phyloP scores from a whole-genome alignment of 352 stramenopile species.

The Phytophthora sp. region DNA sequence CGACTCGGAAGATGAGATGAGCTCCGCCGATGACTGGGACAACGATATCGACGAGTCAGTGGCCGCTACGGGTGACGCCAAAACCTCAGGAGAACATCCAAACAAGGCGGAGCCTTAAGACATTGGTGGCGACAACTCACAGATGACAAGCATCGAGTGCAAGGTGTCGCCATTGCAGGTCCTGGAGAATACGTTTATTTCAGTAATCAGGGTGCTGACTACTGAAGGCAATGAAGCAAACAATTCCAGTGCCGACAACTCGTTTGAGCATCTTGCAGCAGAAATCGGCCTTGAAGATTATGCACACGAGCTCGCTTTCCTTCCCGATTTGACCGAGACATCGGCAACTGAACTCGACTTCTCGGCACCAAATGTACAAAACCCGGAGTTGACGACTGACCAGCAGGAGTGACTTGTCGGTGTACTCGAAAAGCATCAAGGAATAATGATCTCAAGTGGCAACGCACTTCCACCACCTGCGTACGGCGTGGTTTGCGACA shows the following conservation, averaged over 20 bases:
- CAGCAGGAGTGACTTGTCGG: background rate
- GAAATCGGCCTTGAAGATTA: background rate
- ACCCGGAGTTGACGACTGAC: background rate
- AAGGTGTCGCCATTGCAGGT: background rate
- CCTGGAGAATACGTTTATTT: background rate
- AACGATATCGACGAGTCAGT: too few relatives aligned
- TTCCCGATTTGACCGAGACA: background rate
- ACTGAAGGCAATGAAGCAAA: background rate
- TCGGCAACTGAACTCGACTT: background rate
- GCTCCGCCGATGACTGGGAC: too few relatives aligned
- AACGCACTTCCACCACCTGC: constrained; percentile 3
- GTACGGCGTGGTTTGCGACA: constrained; percentile 3
- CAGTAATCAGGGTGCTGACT: background rate
- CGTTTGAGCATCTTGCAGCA: background rate
- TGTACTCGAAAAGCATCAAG: background rate
- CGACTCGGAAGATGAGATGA: too few relatives aligned
- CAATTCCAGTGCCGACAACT: background rate
- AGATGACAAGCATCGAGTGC: too few relatives aligned
- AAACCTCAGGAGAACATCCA: too few relatives aligned
- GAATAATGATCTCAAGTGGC: constrained; percentile 4
- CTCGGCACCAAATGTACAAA: background rate
- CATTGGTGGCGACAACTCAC: too few relatives aligned
- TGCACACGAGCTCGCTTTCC: background rate
- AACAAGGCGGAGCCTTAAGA: too few relatives aligned
- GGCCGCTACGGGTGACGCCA: too few relatives aligned